Evolutionary conservation across 345 rosid genomes (phyloP), one percentile per base, ranked within the genome.

Genomic region (Euphorbia lathyris): DNA sequence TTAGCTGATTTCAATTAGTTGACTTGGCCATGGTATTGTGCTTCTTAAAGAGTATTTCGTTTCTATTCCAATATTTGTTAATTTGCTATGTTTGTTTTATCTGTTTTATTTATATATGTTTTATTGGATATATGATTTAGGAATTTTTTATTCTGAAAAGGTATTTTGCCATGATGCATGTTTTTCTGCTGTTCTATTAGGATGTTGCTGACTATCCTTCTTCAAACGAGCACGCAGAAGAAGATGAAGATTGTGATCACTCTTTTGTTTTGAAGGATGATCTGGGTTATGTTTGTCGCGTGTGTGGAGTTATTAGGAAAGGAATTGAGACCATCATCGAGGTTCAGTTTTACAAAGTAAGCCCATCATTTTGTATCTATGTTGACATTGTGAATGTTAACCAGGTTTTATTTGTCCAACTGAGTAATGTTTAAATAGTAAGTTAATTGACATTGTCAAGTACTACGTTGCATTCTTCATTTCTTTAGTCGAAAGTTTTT

Each of bases 211-310:
- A 78, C 48, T 83, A 83, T 72, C 81, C 74, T 79, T 74, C 82
- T 63, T 68, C 78, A 0, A 82, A 81, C 68, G 91, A 84, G 45
- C 68, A 63, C 64, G 70, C 63, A 74, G 66, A 68, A 66, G 88
- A 85, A 63, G 88, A 74, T 63, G 90, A 72, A 11, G 84, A 77
- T 40, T 95, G 99, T 74, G 93, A 88, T 25, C 97, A 95, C 76
- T 85, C 88, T 16, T 92, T 80, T 76, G 77, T 92, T 58, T 70
- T 95, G 76, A 90, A 77, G 88, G 99, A 95, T 65, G 99, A 95
- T 58, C 72, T 95, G 51, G 99, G 99, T n/a, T 85, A 79, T 82
- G 99, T 92, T 53, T 95, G 99, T 81, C 92, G 96, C 29, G 79
- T 87, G 51, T 95, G 96, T 57, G 97, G 99, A 69, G 86, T 92